Evolutionary conservation across 2,329 filamentous ascomycete genomes (phyloP), one percentile per base, ranked within the genome.

Genomic region (Chalara sp.): DNA sequence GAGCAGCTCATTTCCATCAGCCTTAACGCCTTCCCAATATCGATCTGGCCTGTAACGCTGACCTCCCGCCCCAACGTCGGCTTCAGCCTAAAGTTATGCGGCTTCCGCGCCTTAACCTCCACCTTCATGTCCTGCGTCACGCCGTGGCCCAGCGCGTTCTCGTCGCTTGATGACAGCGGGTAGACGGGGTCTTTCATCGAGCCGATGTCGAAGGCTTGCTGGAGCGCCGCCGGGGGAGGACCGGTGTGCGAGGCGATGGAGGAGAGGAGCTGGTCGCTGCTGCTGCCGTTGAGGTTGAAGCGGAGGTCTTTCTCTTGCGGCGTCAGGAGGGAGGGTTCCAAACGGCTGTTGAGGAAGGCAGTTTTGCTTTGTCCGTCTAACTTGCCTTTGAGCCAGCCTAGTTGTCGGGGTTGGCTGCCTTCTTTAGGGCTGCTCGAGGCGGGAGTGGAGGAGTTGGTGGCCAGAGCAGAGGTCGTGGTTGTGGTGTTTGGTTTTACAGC

Each of bases 1-100:
- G 62, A 59, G 57, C 75, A 70, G 48, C 70, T 56, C 10, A 65
- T 61, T 28, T 72, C 70, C 55, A 83, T 56, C 51, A 60, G 37
- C 32, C 51, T 46, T 13, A 66, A 56, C 5, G 54, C 61, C 30
- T 56, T 56, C 3, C 47, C 56, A 21, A 66, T 44, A 53, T 65
- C 63, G 13, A 63, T 48, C n/a, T 32, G 50, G 3, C 39, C 48
- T 6, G 35, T 49, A 12, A 64, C 49, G 4, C 35, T 41, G 6
- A 65, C 46, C n/a, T 41, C 56, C 12, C 63, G 48, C 5, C 64
- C 64, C 6, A 60, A 59, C 40, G 51, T 55, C 6, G 64, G 61
- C 37, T 56, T 57, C 7, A 66, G 40, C 5, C 55, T 53, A 33
- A 65, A 48, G n/a, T 31, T 30, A 8, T 31, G 28, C 43, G n/a